These are phyloP conservation scores for Abrus pulchellus DNA, from an alignment of 306 rosid species.

Conservation along the genomic window DNA sequence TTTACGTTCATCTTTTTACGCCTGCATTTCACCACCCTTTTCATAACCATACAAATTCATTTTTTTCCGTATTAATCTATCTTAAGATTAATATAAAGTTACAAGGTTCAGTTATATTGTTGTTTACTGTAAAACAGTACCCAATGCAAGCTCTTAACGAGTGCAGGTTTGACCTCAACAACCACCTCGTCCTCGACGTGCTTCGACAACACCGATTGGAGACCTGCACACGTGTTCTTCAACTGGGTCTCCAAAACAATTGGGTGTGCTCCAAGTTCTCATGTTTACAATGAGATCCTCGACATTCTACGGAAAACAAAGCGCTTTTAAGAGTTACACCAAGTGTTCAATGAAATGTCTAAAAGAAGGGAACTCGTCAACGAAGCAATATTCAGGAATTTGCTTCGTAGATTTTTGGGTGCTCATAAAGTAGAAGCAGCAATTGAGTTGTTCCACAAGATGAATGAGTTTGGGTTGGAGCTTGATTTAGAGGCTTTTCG, in stretches of 20 bases:
- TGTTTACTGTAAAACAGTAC: too few species aligned
- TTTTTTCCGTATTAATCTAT: not conserved
- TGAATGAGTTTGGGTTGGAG: conserved; percentile 65
- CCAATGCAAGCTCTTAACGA: conserved; percentile 58
- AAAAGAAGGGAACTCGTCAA: conserved; percentile 59
- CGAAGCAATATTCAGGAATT: conserved; percentile 54
- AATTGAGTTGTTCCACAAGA: conserved; percentile 53
- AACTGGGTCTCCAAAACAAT: conserved; percentile 63
- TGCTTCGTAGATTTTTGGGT: conserved; percentile 65
- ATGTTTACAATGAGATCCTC: conserved; percentile 64
- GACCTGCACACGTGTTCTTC: conserved; percentile 68
- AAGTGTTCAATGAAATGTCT: conserved; percentile 81
- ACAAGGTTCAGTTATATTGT: too few species aligned
- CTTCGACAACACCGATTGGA: conserved; percentile 84
- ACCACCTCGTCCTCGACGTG: conserved; percentile 67
- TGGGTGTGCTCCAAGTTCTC: conserved; percentile 54
- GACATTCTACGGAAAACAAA: conserved; percentile 69
- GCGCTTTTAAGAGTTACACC: conserved; percentile 62
- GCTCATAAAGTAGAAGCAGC: conserved; percentile 80
- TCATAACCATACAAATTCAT: not conserved
- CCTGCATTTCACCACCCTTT: conserved; percentile 8
- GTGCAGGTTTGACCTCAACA: conserved; percentile 50
- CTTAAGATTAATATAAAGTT: not conserved
- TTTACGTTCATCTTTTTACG: not conserved
- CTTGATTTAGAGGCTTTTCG: conserved; percentile 60